Conservation (phyloP, 805 yeast genomes). For the Candida berthetii region DNA sequence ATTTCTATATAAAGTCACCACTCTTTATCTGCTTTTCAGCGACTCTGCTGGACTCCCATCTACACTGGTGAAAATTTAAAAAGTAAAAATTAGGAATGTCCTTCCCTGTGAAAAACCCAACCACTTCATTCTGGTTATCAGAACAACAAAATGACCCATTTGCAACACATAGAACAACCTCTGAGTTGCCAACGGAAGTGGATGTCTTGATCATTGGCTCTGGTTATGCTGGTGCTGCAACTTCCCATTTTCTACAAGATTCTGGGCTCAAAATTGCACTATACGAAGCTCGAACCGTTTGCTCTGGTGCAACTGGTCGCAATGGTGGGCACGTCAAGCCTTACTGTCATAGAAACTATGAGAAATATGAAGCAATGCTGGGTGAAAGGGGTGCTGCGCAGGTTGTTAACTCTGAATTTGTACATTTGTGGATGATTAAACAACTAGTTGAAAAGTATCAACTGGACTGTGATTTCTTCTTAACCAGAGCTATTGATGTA, state of each 20-base stretch:
- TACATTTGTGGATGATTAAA: constrained; percentile 25
- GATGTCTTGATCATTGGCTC: constrained; percentile 38
- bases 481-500: constrained; percentile 28
- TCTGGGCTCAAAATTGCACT: constrained; percentile 19
- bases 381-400: constrained; percentile 26
- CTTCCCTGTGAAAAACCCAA: constrained; percentile 11
- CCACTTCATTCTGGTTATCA: constrained; percentile 4
- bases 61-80: no score
- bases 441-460: constrained; percentile 23
- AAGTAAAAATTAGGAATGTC: no score
- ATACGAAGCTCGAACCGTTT: constrained; percentile 34
- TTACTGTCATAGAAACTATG: constrained; percentile 10
- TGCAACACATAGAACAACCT: background rate
- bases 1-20: no score
- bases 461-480: constrained; percentile 33
- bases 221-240: constrained; percentile 39
- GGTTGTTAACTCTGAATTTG: constrained; percentile 30
- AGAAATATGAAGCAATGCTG: constrained; percentile 2
- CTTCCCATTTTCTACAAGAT: constrained; percentile 27
- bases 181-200: constrained; percentile 25
- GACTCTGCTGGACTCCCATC: no score
- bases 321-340: constrained; percentile 46
- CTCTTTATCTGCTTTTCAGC: no score
- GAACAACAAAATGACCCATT: constrained; percentile 3
- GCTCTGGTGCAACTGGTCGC: constrained; percentile 41